Percentiles rank a stretch among this genome's conserved stretches.
Conservation (phyloP, 257 asterid species). For the Penstemon newberryi region DNA sequence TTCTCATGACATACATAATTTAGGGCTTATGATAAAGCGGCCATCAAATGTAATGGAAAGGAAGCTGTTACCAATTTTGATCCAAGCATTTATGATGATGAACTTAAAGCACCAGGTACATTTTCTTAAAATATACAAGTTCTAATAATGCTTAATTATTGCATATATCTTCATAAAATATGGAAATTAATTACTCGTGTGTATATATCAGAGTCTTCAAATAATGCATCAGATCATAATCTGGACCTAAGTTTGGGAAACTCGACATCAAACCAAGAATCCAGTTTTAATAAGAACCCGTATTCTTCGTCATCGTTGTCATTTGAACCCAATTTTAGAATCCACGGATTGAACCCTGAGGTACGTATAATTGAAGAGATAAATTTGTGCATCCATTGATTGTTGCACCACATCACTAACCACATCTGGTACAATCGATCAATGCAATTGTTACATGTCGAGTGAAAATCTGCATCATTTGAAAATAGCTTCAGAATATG, state of each 20-base stretch:
- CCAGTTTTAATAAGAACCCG: conserved; percentile 32
- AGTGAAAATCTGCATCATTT: too few relatives aligned
- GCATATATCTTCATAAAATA: not conserved
- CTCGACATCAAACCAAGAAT: conserved; percentile 43
- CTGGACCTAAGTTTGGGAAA: conserved; percentile 84
- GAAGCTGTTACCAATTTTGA: conserved; percentile 98
- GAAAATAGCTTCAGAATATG: too few relatives aligned
- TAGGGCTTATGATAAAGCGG: conserved; percentile 98
- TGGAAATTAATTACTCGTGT: not conserved
- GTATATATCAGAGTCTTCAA: conserved; percentile 44
- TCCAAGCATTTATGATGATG: conserved; percentile 81
- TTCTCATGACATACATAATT: not conserved
- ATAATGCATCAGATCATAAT: conserved; percentile 53
- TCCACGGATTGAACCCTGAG: conserved; percentile 50
- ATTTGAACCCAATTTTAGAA: conserved; percentile 53
- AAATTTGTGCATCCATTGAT: too few relatives aligned
- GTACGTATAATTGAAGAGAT: conserved; percentile 21
- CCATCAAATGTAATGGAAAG: conserved; percentile 91
- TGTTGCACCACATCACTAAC: too few relatives aligned
- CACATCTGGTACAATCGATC: too few relatives aligned
- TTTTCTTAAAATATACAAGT: not conserved
- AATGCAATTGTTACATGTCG: too few relatives aligned
- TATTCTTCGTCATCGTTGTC: conserved; percentile 37
- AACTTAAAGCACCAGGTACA: conserved; percentile 66
- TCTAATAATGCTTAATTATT: not conserved